A percentile compares a stretch with the other conserved stretches of the same genome.
Conservation (phyloP, 2,329 filamentous ascomycete species). For the Cercospora brassicicola region DNA sequence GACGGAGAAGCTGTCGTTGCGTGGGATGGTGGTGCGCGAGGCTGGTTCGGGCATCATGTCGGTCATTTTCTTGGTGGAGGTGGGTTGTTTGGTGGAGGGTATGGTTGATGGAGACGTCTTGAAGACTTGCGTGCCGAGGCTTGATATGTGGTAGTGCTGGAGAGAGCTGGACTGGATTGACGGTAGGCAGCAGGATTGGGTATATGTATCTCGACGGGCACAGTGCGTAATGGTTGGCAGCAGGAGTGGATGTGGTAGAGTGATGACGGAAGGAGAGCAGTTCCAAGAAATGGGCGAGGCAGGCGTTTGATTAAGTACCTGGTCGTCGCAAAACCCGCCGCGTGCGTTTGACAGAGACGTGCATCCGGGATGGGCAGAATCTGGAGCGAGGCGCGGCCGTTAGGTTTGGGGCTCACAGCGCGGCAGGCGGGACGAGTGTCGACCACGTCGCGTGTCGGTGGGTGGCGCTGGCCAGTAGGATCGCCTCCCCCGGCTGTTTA, state of each 20-base stretch:
- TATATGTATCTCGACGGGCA: conserved; percentile 1
- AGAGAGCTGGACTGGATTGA: background rate
- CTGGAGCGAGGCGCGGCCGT: conserved; percentile 2
- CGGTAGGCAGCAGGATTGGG: background rate
- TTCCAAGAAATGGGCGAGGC: background rate
- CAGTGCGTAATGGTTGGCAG: conserved; percentile 1
- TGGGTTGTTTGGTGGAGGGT: conserved; percentile 3
- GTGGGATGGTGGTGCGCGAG: conserved; percentile 30
- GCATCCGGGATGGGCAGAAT: conserved; percentile 11
- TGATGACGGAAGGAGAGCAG: background rate
- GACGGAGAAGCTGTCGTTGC: conserved; percentile 41
- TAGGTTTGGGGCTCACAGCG: conserved; percentile 12
- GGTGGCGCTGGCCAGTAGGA: conserved; percentile 1
- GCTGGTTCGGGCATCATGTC: conserved; percentile 38
- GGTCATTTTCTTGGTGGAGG: conserved; percentile 32
- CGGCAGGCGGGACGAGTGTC: conserved; percentile 15
- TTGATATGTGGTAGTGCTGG: background rate
- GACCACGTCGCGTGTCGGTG: conserved; percentile 3
- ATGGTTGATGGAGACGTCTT: conserved; percentile 11
- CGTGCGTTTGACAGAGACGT: conserved; percentile 3
- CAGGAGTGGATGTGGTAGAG: background rate
- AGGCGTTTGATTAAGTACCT: conserved; percentile 19
- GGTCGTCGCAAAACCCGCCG: conserved; percentile 1
- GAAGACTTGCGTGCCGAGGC: background rate
- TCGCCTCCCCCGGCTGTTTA: background rate